phyloP scores from a whole-genome alignment of 176 grass and related monocot species.

The maize (Zea mays) region DNA sequence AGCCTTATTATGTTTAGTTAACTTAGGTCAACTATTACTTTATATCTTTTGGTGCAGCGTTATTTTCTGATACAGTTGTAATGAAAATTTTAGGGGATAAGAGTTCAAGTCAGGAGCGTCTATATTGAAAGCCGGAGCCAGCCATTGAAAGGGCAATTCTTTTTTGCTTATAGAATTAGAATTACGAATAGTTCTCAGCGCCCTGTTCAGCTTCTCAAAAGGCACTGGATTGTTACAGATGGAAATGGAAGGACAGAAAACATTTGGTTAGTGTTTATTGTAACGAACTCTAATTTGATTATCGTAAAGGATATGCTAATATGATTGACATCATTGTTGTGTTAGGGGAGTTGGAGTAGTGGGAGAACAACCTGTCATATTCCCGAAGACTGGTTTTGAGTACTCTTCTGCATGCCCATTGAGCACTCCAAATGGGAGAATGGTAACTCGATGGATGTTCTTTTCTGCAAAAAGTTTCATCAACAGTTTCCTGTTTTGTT shows the following conservation, averaged over 20 bases:
- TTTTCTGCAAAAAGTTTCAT: not conserved
- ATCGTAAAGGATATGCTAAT: slow-evolving; percentile 15
- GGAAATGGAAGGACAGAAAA: slow-evolving; percentile 80
- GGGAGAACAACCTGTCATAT: slow-evolving; percentile 81
- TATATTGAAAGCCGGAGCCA: no score
- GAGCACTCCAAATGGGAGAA: slow-evolving; percentile 74
- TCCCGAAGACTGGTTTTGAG: slow-evolving; percentile 67
- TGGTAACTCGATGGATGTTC: slow-evolving; percentile 46
- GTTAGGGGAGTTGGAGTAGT: slow-evolving; percentile 71
- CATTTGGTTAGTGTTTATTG: slow-evolving; percentile 53
- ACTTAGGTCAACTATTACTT: no score
- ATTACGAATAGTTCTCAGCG: slow-evolving; percentile 77
- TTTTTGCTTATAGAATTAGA: slow-evolving; percentile 85
- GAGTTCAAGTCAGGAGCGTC: no score
- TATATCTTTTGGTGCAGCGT: no score
- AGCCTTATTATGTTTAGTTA: no score
- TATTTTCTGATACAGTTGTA: no score
- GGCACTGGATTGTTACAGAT: slow-evolving; percentile 80
- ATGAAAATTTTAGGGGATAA: no score
- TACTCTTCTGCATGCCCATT: slow-evolving; percentile 76
- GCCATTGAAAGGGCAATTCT: no score
- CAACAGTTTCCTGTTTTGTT: not conserved
- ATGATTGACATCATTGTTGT: slow-evolving; percentile 26
- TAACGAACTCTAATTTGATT: not conserved
- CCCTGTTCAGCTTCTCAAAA: slow-evolving; percentile 75